Evolutionary conservation across 1,139 yeast species (phyloP).

Genomic region (Kodamaea derodonti): DNA sequence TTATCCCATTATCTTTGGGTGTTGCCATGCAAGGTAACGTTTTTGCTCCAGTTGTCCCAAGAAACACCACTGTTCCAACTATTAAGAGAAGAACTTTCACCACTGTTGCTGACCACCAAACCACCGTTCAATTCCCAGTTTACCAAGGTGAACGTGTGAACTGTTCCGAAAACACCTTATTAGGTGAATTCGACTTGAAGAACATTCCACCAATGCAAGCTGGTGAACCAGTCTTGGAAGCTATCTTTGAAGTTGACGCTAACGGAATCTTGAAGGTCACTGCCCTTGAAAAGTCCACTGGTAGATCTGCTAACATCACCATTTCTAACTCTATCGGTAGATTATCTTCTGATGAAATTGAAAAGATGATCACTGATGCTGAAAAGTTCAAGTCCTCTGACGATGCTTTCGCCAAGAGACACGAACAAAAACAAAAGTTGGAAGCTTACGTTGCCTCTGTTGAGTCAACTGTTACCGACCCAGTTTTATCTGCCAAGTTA

Average conservation of each 20-base stretch:
- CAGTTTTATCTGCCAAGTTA: conserved; percentile 95
- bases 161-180: conserved; percentile 98
- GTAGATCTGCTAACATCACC: conserved; percentile 99
- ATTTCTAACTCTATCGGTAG: conserved; percentile 99
- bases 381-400: conserved; percentile 98
- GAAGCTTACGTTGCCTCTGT: conserved; percentile 98
- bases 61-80: conserved; percentile 99
- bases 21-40: conserved; percentile 99
- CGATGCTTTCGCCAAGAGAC: conserved; percentile 99
- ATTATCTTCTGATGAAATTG: conserved; percentile 95
- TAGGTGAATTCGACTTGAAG: conserved; percentile 99
- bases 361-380: conserved; percentile 98
- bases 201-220: conserved; percentile 99
- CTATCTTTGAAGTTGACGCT: conserved; percentile 99
- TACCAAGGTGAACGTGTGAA: conserved; percentile 99
- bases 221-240: conserved; percentile 99
- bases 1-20: conserved; percentile 98
- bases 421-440: conserved; percentile 98
- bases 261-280: conserved; percentile 99
- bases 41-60: conserved; percentile 98
- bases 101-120: conserved; percentile 99
- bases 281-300: conserved; percentile 98
- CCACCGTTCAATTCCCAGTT: conserved; percentile 99
- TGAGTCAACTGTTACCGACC: conserved; percentile 96
- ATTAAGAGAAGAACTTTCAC: conserved; percentile 99